These are phyloP conservation scores for Penicillium sp. DNA, from an alignment of 2,329 filamentous ascomycete species.

Conservation along the genomic window DNA sequence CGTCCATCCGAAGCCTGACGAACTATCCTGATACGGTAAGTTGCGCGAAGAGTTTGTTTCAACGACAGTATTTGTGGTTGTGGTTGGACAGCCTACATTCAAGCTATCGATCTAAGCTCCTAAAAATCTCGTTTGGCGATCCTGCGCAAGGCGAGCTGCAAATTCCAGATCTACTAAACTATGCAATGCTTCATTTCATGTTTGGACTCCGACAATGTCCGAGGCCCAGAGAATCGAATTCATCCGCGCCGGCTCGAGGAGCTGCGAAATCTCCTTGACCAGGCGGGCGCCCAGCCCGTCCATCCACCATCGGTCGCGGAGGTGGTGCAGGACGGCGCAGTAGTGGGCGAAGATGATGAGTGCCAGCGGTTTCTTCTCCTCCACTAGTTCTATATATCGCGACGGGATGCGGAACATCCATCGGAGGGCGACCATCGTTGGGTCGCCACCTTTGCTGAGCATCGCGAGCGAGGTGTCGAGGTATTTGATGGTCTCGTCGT, in stretches of 20 bases:
- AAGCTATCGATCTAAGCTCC: neutral
- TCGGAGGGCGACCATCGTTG: conserved; percentile 10
- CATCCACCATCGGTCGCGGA: conserved; percentile 22
- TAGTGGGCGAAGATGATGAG: conserved; percentile 20
- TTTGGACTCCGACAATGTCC: conserved; percentile 8
- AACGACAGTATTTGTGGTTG: neutral
- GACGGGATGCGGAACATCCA: conserved; percentile 15
- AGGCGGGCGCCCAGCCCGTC: conserved; percentile 8
- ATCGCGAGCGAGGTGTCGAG: conserved; percentile 14
- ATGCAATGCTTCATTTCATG: neutral
- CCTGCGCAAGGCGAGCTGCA: neutral
- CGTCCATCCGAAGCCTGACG: neutral
- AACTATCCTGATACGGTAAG: neutral
- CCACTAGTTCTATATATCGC: conserved; percentile 10
- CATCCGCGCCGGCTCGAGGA: conserved; percentile 20
- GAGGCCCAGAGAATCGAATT: conserved; percentile 6
- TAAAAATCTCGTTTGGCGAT: neutral
- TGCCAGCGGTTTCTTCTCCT: conserved; percentile 9
- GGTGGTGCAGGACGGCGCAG: conserved; percentile 18
- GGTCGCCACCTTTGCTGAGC: conserved; percentile 15
- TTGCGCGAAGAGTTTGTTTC: neutral
- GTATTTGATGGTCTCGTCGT: conserved; percentile 10
- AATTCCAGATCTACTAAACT: neutral
- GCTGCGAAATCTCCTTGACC: conserved; percentile 18
- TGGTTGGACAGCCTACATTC: neutral